These are phyloP conservation scores for Wallacemonas sp. DNA, from an alignment of 208 protist genomes.

Conservation along the genomic window DNA sequence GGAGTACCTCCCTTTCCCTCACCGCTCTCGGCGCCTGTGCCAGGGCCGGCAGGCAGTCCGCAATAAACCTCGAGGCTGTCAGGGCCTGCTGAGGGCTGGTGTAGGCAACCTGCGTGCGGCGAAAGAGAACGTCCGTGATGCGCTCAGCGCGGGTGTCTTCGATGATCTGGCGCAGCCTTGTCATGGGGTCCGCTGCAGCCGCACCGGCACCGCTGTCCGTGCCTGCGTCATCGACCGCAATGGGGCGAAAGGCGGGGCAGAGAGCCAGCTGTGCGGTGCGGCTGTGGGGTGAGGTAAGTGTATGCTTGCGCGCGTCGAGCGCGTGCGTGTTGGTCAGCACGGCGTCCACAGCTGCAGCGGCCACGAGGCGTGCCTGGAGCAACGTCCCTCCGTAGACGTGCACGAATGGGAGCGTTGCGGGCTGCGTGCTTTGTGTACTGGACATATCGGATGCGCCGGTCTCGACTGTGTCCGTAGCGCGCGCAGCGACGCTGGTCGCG, in stretches of 20 bases:
- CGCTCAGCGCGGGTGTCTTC: slow-evolving; percentile 55
- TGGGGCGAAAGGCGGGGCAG: neutral
- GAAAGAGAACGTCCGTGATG: slow-evolving; percentile 66
- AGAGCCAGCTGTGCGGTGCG: slow-evolving; percentile 34
- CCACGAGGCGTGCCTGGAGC: slow-evolving; percentile 50
- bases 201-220: neutral
- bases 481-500: slow-evolving; percentile 8
- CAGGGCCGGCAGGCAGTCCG: slow-evolving; percentile 25
- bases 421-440: too few species aligned
- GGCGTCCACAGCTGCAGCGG: slow-evolving; percentile 52
- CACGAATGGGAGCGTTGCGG: slow-evolving; percentile 25
- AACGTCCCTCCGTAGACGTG: slow-evolving; percentile 74
- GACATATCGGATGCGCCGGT: neutral
- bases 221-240: neutral
- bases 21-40: slow-evolving; percentile 22
- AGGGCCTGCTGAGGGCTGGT: slow-evolving; percentile 72
- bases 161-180: slow-evolving; percentile 25
- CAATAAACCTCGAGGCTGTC: slow-evolving; percentile 9
- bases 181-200: neutral
- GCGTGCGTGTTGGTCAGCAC: slow-evolving; percentile 25
- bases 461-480: neutral
- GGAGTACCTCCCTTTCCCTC: slow-evolving; percentile 33
- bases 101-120: slow-evolving; percentile 65
- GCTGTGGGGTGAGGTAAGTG: slow-evolving; percentile 9
- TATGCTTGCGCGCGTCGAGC: slow-evolving; percentile 6